These are phyloP conservation scores for Pyrenophora teres DNA, from an alignment of 2,329 filamentous ascomycete species.

Conservation along the genomic window DNA sequence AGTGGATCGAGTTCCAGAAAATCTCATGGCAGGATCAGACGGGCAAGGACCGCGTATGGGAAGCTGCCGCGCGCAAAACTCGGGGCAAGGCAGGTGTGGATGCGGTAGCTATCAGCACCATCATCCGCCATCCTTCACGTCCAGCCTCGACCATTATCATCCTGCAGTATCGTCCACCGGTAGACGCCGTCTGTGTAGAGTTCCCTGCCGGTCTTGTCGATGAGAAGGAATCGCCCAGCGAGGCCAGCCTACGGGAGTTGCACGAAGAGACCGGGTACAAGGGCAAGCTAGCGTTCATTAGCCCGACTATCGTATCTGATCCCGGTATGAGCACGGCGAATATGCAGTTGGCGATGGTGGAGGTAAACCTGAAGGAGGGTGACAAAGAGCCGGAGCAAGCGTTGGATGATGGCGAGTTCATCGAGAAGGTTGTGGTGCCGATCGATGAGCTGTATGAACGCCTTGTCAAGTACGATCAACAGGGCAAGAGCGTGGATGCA, in stretches of 20 bases:
- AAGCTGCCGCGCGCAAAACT: slow-evolving; percentile 57
- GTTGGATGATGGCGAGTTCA: slow-evolving; percentile 65
- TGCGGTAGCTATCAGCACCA: slow-evolving; percentile 63
- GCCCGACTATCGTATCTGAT: slow-evolving; percentile 70
- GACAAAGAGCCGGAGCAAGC: slow-evolving; percentile 60
- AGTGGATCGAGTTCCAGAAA: slow-evolving; percentile 62
- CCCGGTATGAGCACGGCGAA: slow-evolving; percentile 65
- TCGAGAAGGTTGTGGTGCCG: slow-evolving; percentile 64
- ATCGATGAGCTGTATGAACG: slow-evolving; percentile 61
- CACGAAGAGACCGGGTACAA: slow-evolving; percentile 68
- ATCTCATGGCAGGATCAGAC: slow-evolving; percentile 57
- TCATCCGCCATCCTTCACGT: slow-evolving; percentile 55
- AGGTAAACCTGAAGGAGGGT: slow-evolving; percentile 59
- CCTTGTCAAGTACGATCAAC: slow-evolving; percentile 53
- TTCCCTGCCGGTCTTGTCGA: slow-evolving; percentile 66
- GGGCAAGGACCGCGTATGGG: slow-evolving; percentile 55
- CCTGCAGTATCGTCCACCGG: slow-evolving; percentile 64
- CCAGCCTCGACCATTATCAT: slow-evolving; percentile 60
- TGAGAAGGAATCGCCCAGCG: slow-evolving; percentile 59
- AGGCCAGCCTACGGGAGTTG: slow-evolving; percentile 62
- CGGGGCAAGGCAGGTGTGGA: slow-evolving; percentile 62
- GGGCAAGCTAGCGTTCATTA: slow-evolving; percentile 57
- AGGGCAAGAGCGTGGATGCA: slow-evolving; percentile 60
- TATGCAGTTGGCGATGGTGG: slow-evolving; percentile 65
- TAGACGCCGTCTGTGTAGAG: slow-evolving; percentile 63